Conservation (phyloP, 805 yeast genomes). For the Spathaspora passalidarum region DNA sequence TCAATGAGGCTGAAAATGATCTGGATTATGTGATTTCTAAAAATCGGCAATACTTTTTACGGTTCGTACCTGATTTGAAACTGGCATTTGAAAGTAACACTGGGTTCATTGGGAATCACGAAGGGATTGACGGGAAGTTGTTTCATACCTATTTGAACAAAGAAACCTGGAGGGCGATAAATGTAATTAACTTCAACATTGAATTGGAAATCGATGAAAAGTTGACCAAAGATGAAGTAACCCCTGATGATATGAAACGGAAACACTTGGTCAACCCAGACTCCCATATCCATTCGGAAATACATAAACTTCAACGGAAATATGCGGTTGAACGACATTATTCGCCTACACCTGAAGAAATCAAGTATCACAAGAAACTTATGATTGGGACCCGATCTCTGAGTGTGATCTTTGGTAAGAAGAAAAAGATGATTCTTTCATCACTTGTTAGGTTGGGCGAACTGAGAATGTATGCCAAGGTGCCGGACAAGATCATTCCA, state of each 20-base stretch:
- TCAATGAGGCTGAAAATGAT: conserved; percentile 29
- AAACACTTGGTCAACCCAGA: conserved; percentile 23
- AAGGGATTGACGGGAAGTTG: conserved; percentile 36
- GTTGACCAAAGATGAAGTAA: conserved; percentile 23
- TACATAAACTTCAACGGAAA: conserved; percentile 4
- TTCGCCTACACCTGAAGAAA: conserved; percentile 1
- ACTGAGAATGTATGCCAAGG: conserved; percentile 29
- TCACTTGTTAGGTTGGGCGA: conserved; percentile 31
- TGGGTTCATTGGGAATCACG: conserved; percentile 17
- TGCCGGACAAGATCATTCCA: conserved; percentile 32
- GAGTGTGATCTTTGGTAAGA: conserved; percentile 27
- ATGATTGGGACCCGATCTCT: conserved; percentile 27
- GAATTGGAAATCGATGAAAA: conserved; percentile 36
- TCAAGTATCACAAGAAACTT: conserved; percentile 12
- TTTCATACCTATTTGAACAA: conserved; percentile 21
- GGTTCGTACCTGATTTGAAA: conserved; percentile 38
- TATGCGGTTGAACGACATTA: not conserved
- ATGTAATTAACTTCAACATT: conserved; percentile 24
- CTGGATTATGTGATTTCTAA: conserved; percentile 34
- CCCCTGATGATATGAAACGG: conserved; percentile 27
- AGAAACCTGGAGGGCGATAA: conserved; percentile 32
- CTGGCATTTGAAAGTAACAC: conserved; percentile 22
- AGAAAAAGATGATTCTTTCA: conserved; percentile 35
- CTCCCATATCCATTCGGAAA: conserved; percentile 2
- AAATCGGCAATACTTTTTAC: conserved; percentile 32